Base-by-base conservation (phyloP, 2,329 filamentous ascomycete species). In the Westerdykella sp. region DNA sequence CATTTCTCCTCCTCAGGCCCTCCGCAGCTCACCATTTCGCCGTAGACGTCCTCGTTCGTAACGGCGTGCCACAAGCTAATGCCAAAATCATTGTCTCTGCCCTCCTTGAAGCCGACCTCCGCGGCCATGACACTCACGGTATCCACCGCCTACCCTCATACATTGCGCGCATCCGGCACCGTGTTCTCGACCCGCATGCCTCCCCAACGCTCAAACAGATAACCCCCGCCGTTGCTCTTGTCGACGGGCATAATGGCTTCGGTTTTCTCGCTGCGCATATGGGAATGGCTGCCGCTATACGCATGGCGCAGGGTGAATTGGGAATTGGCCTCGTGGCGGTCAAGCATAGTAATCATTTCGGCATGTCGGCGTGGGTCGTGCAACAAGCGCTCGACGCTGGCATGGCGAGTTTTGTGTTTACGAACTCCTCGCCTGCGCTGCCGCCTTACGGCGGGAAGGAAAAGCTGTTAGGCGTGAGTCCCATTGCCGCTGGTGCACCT, bases 301-400 rank as follows among this genome's bases (percentile, higher is more conserved):
- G 77, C 9, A 81, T 84, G 67, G 85, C 85, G 0, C 66, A 71
- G 18, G 25, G 25, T 12, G 62, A 68, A 1, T 80, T 75, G 55
- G 85, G 85, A 11, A 85, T 91, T 49, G 87, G 86, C 21, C 81
- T 93, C 77, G 83, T 84, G 0, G 80, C 77, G 45, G 73, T 91
- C 57, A 85, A 82, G 63, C 83, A 84, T 65, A 85, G 81, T 34
- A 91, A 91, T 55, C 85, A 91, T 63, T 90, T 86, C 56, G 87
- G 87, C 42, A 93, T 93, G 86, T 77, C 77, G 3, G 86, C 87
- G 0, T 91, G 85, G 84, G 60, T 89, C 0, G 85, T 89, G 10
- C 83, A 87, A 62, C 81, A 88, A 65, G 87, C 85, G 0, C 65
- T 90, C 12, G 83, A 91, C 45, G 81, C 77, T 1, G 72, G 69